phyloP scores from a whole-genome alignment of 2,329 filamentous ascomycete genomes.

The Fusarium subtropicale region DNA sequence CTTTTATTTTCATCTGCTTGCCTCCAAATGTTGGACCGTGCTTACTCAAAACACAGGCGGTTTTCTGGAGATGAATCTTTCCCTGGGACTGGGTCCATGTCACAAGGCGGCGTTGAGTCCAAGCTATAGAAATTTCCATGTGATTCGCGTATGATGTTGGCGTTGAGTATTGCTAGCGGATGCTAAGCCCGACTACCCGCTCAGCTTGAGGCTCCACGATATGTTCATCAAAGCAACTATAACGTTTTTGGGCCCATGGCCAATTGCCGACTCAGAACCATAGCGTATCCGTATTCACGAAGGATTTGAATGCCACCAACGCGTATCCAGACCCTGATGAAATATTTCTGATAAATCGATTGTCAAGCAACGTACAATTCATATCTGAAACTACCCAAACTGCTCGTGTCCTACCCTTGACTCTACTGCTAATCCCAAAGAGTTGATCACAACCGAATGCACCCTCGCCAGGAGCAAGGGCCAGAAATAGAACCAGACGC shows the following conservation, averaged over 20 bases:
- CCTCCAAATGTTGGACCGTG: not conserved
- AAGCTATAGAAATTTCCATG: constrained; percentile 48
- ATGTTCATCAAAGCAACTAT: not conserved
- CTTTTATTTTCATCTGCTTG: constrained; percentile 11
- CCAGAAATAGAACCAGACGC: not conserved
- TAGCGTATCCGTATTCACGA: not conserved
- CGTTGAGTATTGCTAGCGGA: constrained; percentile 5
- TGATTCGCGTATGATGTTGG: constrained; percentile 10
- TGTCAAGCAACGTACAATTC: not conserved
- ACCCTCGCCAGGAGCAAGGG: constrained; percentile 9
- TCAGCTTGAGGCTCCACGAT: constrained; percentile 1
- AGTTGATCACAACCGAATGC: constrained; percentile 1
- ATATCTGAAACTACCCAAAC: constrained; percentile 2
- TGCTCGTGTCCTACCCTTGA: constrained; percentile 1
- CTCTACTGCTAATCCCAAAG: constrained; percentile 10
- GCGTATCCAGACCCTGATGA: constrained; percentile 18
- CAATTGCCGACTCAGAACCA: not conserved
- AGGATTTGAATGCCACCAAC: constrained; percentile 16
- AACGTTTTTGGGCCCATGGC: not conserved
- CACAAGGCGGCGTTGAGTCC: constrained; percentile 45
- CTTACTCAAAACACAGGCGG: constrained; percentile 48
- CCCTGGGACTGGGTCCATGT: constrained; percentile 54
- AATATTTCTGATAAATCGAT: not conserved
- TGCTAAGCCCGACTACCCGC: not conserved
- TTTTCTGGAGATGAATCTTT: constrained; percentile 71